Percentiles rank a stretch among this genome's conserved stretches.
Conservation (phyloP, 2,329 filamentous ascomycete genomes). For the Coniella vitis region DNA sequence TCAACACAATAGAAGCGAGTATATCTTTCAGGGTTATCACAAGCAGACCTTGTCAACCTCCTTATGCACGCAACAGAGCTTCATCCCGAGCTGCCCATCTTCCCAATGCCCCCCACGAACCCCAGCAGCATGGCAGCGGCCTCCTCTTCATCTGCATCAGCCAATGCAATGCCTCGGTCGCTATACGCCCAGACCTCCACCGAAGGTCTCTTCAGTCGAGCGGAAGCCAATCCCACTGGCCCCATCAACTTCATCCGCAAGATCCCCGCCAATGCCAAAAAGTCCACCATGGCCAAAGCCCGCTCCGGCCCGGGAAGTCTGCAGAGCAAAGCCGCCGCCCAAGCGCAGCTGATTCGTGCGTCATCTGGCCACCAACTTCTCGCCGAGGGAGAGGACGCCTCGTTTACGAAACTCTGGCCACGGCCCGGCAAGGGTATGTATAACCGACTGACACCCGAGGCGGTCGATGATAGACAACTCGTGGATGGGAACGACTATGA, state of each 20-base stretch:
- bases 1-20: conserved; percentile 43
- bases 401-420: conserved; percentile 24
- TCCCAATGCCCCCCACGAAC: conserved; percentile 30
- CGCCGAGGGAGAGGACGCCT: conserved; percentile 23
- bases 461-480: conserved; percentile 21
- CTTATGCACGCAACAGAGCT: conserved; percentile 54
- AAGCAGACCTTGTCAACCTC: conserved; percentile 56
- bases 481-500: conserved; percentile 24
- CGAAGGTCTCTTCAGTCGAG: conserved; percentile 24
- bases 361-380: conserved; percentile 13
- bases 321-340: conserved; percentile 12
- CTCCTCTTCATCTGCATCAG: neutral
- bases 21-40: conserved; percentile 56
- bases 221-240: conserved; percentile 29
- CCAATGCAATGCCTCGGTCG: conserved; percentile 23
- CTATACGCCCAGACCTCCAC: conserved; percentile 17
- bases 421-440: conserved; percentile 24
- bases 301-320: conserved; percentile 11
- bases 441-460: conserved; percentile 20
- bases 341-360: neutral
- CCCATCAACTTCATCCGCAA: conserved; percentile 34
- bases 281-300: conserved; percentile 15
- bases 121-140: conserved; percentile 8
- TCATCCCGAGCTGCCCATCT: conserved; percentile 61
- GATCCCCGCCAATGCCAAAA: conserved; percentile 20